These are phyloP conservation scores for Colletotrichum lini DNA, from an alignment of 2,329 filamentous ascomycete genomes.

Conservation along the genomic window DNA sequence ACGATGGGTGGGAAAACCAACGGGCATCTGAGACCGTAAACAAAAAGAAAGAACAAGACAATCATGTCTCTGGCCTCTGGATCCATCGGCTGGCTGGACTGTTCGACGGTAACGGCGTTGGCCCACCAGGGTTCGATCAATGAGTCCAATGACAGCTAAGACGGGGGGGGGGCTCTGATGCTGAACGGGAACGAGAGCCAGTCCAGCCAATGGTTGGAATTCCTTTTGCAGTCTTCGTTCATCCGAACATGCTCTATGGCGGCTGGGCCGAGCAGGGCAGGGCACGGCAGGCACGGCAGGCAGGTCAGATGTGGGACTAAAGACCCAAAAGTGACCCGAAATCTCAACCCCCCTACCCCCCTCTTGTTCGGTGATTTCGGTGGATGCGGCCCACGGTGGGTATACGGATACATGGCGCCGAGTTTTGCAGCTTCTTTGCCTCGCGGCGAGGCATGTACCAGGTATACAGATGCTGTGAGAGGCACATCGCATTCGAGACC, in stretches of 20 bases:
- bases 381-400: constrained; percentile 3
- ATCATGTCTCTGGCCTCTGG: constrained; percentile 15
- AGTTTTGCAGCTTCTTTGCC: constrained; percentile 20
- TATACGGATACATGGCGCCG: neutral
- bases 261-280: constrained; percentile 30
- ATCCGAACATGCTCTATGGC: constrained; percentile 28
- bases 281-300: no score
- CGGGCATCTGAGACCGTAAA: neutral
- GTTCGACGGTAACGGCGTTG: constrained; percentile 13
- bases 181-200: constrained; percentile 1
- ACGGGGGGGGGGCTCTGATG: neutral
- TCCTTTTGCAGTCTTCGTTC: constrained; percentile 4
- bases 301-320: constrained; percentile 3
- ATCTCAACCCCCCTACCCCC: neutral
- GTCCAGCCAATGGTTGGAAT: constrained; percentile 33
- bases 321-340: constrained; percentile 20
- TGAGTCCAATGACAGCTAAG: constrained; percentile 8
- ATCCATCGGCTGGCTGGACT: constrained; percentile 13
- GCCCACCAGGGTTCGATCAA: neutral
- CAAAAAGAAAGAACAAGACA: neutral
- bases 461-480: neutral
- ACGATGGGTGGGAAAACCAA: constrained; percentile 1
- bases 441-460: constrained; percentile 24
- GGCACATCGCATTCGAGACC: constrained; percentile 21
- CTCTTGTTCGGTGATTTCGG: constrained; percentile 15